Percentiles rank a stretch among this genome's conserved stretches.
Conservation (phyloP, 208 protist genomes). For the Trichomonas vaginalis region DNA sequence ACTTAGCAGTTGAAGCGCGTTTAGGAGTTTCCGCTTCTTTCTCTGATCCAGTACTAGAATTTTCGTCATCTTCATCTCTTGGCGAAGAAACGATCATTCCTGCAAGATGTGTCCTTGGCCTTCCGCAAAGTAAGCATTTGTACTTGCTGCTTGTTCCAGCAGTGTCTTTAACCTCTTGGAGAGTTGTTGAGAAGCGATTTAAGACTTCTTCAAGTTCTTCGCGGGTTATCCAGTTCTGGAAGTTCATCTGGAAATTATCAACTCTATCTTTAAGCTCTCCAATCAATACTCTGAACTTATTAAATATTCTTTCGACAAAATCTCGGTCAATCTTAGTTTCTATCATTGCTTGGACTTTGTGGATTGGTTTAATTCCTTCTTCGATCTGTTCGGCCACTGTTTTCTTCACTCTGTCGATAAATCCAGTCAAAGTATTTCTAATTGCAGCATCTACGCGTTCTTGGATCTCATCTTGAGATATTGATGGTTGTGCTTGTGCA, state of each 20-base stretch:
- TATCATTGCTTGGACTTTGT: not conserved
- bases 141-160: not conserved
- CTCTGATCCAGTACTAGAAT: not conserved
- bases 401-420: not conserved
- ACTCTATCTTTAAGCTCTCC: not conserved
- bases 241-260: not conserved
- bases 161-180: constrained; percentile 7
- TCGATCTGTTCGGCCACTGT: not conserved
- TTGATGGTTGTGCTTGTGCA: not conserved
- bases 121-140: not conserved
- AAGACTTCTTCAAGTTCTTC: not conserved
- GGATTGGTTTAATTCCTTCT: not conserved
- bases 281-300: not conserved
- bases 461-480: not conserved
- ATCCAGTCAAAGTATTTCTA: not conserved
- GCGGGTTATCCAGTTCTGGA: not conserved
- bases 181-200: not conserved
- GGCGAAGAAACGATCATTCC: not conserved
- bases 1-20: not conserved
- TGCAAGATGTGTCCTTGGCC: not conserved
- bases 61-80: not conserved
- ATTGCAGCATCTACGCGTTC: not conserved
- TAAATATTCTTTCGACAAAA: constrained; percentile 17
- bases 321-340: not conserved
- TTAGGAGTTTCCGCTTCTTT: not conserved